Evolutionary conservation across 2,329 filamentous ascomycete species (phyloP).

Genomic region (Clonostachys byssicola): DNA sequence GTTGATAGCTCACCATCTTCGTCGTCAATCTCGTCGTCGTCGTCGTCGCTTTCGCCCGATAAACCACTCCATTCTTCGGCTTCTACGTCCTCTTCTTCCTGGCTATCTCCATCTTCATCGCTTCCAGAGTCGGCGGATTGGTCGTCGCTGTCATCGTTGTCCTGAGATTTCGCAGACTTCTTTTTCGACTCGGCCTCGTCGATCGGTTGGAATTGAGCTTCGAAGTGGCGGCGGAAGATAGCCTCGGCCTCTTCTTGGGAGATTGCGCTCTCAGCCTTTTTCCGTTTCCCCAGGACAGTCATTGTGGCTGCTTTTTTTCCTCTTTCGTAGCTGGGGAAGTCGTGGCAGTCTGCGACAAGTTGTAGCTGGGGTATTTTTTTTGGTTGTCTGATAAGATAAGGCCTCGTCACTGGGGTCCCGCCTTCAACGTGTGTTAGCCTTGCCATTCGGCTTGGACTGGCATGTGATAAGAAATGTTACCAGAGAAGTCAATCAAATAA

Average conservation of each 20-base stretch:
- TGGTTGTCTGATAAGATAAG: no score
- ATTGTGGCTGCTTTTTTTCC: slow-evolving; percentile 17
- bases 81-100: slow-evolving; percentile 4
- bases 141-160: slow-evolving; percentile 10
- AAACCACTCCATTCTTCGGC: slow-evolving; percentile 18
- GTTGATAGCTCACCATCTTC: slow-evolving; percentile 11
- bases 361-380: no score
- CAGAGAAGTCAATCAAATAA: no score
- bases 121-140: slow-evolving; percentile 1
- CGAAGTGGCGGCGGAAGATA: slow-evolving; percentile 80
- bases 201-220: slow-evolving; percentile 79
- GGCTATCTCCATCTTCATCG: slow-evolving; percentile 8
- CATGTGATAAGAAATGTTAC: no score
- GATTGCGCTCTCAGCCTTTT: slow-evolving; percentile 20
- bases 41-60: slow-evolving; percentile 15
- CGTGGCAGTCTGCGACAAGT: background rate
- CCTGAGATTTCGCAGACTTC: slow-evolving; percentile 29
- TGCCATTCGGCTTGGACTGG: no score
- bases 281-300: slow-evolving; percentile 46
- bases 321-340: background rate
- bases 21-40: slow-evolving; percentile 12
- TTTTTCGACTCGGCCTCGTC: slow-evolving; percentile 15
- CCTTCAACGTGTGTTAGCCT: no score
- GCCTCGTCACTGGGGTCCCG: no score
- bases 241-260: slow-evolving; percentile 59